Percentiles rank a stretch among this genome's conserved stretches.
Conservation (phyloP, 1,284 basidiomycete genomes). For the Irpex sp. region DNA sequence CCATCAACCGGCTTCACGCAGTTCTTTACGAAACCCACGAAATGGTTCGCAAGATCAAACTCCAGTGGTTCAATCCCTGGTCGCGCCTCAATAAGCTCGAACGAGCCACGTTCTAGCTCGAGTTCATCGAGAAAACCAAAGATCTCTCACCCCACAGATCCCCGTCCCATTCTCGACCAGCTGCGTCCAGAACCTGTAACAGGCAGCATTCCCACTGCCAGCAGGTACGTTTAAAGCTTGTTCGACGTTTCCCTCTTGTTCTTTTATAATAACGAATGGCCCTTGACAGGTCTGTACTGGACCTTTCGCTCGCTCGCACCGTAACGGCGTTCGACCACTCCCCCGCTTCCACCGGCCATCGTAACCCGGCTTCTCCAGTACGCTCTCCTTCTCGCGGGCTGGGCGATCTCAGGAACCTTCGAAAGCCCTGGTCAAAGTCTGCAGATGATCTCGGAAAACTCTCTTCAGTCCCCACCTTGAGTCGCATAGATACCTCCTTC, state of each 20-base stretch:
- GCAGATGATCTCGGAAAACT: conserved; percentile 71
- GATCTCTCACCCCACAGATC: conserved; percentile 79
- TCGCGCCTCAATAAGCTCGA: conserved; percentile 27
- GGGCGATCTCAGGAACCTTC: conserved; percentile 65
- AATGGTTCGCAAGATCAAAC: conserved; percentile 30
- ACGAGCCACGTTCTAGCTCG: conserved; percentile 49
- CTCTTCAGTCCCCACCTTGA: conserved; percentile 31
- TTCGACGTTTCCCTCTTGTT: not conserved
- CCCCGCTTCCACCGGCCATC: conserved; percentile 22
- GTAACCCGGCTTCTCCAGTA: conserved; percentile 36
- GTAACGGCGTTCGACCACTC: conserved; percentile 45
- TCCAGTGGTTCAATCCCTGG: conserved; percentile 21
- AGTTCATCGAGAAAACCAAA: conserved; percentile 62
- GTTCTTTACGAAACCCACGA: conserved; percentile 28
- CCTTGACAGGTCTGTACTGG: conserved; percentile 56
- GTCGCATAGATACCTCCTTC: conserved; percentile 46
- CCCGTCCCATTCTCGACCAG: conserved; percentile 61
- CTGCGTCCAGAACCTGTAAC: conserved; percentile 23
- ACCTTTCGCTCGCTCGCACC: conserved; percentile 49
- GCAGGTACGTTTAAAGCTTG: not conserved
- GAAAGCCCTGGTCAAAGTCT: conserved; percentile 72
- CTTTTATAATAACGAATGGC: not conserved
- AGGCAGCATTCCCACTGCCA: conserved; percentile 12
- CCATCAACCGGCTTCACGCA: conserved; percentile 28
- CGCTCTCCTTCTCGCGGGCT: conserved; percentile 33